Conservation (phyloP, 495 filamentous ascomycete genomes). For the Neurospora sp. region DNA sequence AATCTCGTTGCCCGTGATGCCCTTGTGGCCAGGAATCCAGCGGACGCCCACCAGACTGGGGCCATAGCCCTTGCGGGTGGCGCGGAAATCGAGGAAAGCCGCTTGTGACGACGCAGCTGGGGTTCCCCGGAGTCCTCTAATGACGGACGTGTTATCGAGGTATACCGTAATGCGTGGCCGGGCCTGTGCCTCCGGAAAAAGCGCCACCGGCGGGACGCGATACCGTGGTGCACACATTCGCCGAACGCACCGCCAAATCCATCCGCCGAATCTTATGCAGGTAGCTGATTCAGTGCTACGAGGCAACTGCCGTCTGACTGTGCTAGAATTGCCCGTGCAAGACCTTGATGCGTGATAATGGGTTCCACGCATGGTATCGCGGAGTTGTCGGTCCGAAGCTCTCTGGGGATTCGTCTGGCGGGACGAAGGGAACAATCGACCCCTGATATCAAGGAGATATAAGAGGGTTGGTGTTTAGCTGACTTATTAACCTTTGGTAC, state of each 20-base stretch:
- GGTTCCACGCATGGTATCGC: conserved; percentile 1
- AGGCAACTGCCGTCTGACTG: too few relatives aligned
- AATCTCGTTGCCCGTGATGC: too few relatives aligned
- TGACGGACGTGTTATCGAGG: too few relatives aligned
- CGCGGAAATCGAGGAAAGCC: too few relatives aligned
- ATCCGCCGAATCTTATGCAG: background rate
- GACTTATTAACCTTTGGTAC: background rate
- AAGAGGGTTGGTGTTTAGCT: background rate
- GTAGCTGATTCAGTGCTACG: background rate
- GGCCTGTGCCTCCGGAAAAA: too few relatives aligned
- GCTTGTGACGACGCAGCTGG: too few relatives aligned
- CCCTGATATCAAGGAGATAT: background rate
- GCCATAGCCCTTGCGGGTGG: too few relatives aligned
- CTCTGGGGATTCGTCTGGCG: background rate
- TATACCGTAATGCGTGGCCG: too few relatives aligned
- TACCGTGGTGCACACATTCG: conserved; percentile 1
- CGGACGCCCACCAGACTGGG: too few relatives aligned
- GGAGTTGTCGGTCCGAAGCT: background rate
- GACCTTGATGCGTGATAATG: conserved; percentile 1
- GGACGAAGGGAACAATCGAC: too few relatives aligned
- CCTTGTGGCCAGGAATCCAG: too few relatives aligned
- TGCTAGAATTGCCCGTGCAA: background rate
- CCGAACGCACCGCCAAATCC: conserved; percentile 1
- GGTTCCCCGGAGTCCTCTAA: too few relatives aligned
- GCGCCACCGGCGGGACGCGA: background rate